phyloP scores from a whole-genome alignment of 2,329 filamentous ascomycete species.

The Venturia nashicola region DNA sequence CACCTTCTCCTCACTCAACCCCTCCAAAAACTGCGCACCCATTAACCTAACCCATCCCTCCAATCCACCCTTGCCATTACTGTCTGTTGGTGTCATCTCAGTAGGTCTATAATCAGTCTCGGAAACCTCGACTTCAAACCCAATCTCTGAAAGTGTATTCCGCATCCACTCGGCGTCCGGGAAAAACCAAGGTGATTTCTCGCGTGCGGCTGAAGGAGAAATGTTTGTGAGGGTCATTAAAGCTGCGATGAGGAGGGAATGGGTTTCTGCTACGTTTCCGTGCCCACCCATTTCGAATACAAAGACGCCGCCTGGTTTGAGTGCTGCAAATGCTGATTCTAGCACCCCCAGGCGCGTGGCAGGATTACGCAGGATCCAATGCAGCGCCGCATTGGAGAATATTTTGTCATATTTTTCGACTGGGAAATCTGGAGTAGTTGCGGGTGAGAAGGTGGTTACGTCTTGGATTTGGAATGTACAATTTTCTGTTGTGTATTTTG shows the following conservation, averaged over 20 bases:
- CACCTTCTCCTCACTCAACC: constrained; percentile 34
- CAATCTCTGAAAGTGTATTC: constrained; percentile 23
- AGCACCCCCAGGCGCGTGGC: constrained; percentile 41
- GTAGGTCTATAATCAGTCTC: constrained; percentile 58
- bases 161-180: constrained; percentile 50
- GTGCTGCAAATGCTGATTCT: constrained; percentile 34
- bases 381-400: constrained; percentile 31
- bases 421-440: constrained; percentile 6
- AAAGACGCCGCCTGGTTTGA: constrained; percentile 45
- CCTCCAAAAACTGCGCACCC: constrained; percentile 46
- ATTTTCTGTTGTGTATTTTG: constrained; percentile 14
- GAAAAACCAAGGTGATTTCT: constrained; percentile 58
- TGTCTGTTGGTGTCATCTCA: constrained; percentile 25
- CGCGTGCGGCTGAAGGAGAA: constrained; percentile 35
- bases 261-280: constrained; percentile 55
- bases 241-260: constrained; percentile 43
- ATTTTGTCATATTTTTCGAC: constrained; percentile 24
- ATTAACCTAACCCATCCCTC: constrained; percentile 56
- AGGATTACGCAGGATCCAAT: constrained; percentile 37
- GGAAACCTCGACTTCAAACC: constrained; percentile 32
- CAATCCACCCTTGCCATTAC: constrained; percentile 40
- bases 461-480: constrained; percentile 20
- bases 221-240: constrained; percentile 40
- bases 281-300: constrained; percentile 62
- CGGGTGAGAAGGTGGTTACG: constrained; percentile 18